Percentiles rank a stretch among this genome's conserved stretches.
Evolutionary conservation across 2,329 filamentous ascomycete genomes (phyloP).

Genomic region (Aspergillus nomiae): DNA sequence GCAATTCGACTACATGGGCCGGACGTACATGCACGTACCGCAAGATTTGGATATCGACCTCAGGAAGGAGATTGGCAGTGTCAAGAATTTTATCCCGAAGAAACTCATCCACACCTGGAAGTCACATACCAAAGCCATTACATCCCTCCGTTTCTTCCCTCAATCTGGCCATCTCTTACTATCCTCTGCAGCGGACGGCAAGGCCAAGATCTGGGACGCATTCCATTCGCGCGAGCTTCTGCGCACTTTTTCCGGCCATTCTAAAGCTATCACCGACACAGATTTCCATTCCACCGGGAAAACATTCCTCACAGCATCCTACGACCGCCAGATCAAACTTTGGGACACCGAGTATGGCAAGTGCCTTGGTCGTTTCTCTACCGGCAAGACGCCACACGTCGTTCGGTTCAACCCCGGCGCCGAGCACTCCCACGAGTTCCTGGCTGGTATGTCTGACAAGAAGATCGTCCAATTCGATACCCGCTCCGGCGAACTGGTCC

Average conservation of each 20-base stretch:
- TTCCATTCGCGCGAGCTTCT: conserved; percentile 88
- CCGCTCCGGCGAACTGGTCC: conserved; percentile 77
- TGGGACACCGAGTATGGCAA: conserved; percentile 97
- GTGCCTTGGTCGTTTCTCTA: conserved; percentile 85
- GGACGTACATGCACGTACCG: conserved; percentile 97
- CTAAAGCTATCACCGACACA: conserved; percentile 85
- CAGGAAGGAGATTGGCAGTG: conserved; percentile 74
- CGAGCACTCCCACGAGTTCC: conserved; percentile 80
- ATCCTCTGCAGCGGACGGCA: conserved; percentile 85
- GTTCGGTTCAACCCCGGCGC: conserved; percentile 86
- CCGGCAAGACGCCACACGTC: conserved; percentile 93
- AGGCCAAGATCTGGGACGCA: conserved; percentile 91
- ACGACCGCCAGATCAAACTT: conserved; percentile 93
- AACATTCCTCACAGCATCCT: conserved; percentile 87
- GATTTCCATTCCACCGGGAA: conserved; percentile 81
- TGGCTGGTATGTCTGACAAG: conserved; percentile 97
- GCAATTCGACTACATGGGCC: conserved; percentile 88
- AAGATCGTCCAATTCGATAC: conserved; percentile 98
- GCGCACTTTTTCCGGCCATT: conserved; percentile 88
- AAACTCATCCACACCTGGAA: conserved; percentile 92
- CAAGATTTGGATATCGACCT: conserved; percentile 87
- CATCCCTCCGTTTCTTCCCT: conserved; percentile 87
- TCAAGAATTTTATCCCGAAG: conserved; percentile 92
- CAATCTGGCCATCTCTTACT: conserved; percentile 82
- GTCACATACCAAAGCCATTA: conserved; percentile 80